phyloP scores from a whole-genome alignment of 495 filamentous ascomycete species.

The Podospora pseudocomata region DNA sequence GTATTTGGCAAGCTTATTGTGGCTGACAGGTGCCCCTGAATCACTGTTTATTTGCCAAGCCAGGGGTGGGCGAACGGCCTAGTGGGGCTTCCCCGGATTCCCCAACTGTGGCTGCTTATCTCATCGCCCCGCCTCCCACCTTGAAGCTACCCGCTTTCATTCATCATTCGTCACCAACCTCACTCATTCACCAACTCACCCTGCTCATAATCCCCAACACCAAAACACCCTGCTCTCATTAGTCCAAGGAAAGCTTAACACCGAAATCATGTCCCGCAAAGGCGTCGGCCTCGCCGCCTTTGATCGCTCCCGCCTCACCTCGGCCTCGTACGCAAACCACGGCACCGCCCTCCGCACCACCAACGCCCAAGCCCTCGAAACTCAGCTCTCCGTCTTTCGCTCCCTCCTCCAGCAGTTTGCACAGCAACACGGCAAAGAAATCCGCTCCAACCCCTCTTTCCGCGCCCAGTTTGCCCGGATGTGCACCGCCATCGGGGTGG shows the following conservation, averaged over 20 bases:
- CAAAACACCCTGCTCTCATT: not conserved
- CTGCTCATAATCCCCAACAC: not conserved
- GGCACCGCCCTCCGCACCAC: constrained; percentile 75
- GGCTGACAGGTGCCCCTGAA: not conserved
- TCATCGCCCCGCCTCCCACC: constrained; percentile 19
- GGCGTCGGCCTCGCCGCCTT: constrained; percentile 92
- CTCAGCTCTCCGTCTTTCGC: constrained; percentile 93
- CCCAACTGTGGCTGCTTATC: constrained; percentile 17
- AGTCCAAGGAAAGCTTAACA: not conserved
- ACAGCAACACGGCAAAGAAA: constrained; percentile 88
- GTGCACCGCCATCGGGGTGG: constrained; percentile 95
- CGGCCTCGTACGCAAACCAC: constrained; percentile 82
- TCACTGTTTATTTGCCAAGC: not conserved
- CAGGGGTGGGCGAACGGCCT: not conserved
- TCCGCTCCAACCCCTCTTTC: constrained; percentile 90
- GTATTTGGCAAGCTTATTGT: not conserved
- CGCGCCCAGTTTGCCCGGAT: constrained; percentile 96
- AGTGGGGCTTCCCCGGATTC: not conserved
- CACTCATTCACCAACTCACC: not conserved
- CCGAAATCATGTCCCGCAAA: constrained; percentile 53
- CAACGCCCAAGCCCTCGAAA: constrained; percentile 77
- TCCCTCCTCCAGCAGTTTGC: constrained; percentile 89
- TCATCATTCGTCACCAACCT: constrained; percentile 7
- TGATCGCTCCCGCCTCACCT: constrained; percentile 72
- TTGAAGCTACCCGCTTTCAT: not conserved